Evolutionary conservation across 1,139 yeast genomes (phyloP).

Genomic region (Suhomyces kunorum): DNA sequence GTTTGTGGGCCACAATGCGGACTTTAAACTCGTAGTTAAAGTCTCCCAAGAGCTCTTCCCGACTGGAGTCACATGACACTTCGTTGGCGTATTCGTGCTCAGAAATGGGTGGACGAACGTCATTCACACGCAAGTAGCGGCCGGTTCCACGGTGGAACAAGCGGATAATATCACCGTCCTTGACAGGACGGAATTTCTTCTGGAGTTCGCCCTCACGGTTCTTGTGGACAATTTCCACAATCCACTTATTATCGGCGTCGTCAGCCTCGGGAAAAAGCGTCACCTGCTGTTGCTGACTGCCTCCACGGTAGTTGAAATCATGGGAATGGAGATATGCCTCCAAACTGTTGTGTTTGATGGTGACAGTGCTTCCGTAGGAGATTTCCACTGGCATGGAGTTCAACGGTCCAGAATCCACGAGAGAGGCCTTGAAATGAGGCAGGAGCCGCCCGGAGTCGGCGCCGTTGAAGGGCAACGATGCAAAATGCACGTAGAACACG

Average conservation of each 20-base stretch:
- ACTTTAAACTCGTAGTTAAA: slow-evolving; percentile 55
- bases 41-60: slow-evolving; percentile 46
- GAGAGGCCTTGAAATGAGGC: slow-evolving; percentile 57
- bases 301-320: slow-evolving; percentile 50
- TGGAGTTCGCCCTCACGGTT: slow-evolving; percentile 33
- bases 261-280: slow-evolving; percentile 55
- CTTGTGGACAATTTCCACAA: slow-evolving; percentile 51
- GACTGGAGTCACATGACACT: slow-evolving; percentile 64
- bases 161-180: slow-evolving; percentile 53
- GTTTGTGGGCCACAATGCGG: slow-evolving; percentile 31
- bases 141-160: slow-evolving; percentile 65
- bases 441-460: slow-evolving; percentile 54
- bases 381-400: slow-evolving; percentile 49
- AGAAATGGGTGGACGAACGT: slow-evolving; percentile 70
- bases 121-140: slow-evolving; percentile 57
- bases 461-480: slow-evolving; percentile 47
- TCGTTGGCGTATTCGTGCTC: slow-evolving; percentile 80
- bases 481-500: slow-evolving; percentile 53
- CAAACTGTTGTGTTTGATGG: slow-evolving; percentile 62
- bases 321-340: slow-evolving; percentile 75
- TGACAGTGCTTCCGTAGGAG: slow-evolving; percentile 64
- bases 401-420: slow-evolving; percentile 43
- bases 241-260: slow-evolving; percentile 66
- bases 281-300: slow-evolving; percentile 68
- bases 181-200: slow-evolving; percentile 37